Percentiles rank a stretch among this genome's conserved stretches.
phyloP scores from a whole-genome alignment of 208 protist genomes.

The Zelonia costaricensis region DNA sequence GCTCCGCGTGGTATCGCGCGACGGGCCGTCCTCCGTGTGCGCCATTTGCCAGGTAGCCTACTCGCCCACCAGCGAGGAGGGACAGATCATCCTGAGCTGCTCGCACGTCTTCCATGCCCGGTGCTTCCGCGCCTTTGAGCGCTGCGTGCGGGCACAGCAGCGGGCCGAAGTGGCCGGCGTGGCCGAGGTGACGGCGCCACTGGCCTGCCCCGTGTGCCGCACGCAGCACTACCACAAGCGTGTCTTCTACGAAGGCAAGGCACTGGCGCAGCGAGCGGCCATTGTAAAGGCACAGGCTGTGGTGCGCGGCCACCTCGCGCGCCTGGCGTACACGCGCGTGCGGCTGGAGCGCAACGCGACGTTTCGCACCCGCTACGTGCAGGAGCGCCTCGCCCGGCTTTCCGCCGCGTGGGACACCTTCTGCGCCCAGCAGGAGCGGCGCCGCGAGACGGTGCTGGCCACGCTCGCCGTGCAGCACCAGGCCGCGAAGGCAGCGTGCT shows the following conservation, averaged over 20 bases:
- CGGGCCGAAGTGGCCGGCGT: conserved; percentile 31
- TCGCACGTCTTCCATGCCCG: conserved; percentile 86
- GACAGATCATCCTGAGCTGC: conserved; percentile 84
- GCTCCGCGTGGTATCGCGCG: not conserved
- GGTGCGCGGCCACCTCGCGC: conserved; percentile 61
- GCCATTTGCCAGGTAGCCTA: conserved; percentile 83
- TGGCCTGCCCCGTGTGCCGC: conserved; percentile 84
- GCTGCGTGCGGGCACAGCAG: conserved; percentile 54
- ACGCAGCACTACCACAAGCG: conserved; percentile 83
- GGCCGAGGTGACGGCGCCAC: conserved; percentile 25
- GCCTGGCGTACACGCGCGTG: conserved; percentile 54
- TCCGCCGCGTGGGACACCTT: conserved; percentile 61
- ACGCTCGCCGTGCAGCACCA: conserved; percentile 51
- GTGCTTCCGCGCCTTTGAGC: conserved; percentile 87
- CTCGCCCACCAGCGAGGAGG: conserved; percentile 49
- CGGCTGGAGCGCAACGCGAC: conserved; percentile 46
- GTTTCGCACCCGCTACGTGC: conserved; percentile 70
- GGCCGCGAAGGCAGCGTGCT: conserved; percentile 48
- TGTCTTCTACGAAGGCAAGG: conserved; percentile 78
- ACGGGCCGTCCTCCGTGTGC: conserved; percentile 32
- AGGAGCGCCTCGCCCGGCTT: conserved; percentile 53
- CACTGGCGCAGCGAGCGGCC: conserved; percentile 74
- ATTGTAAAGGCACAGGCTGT: conserved; percentile 74
- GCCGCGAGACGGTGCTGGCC: conserved; percentile 36
- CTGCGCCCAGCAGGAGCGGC: conserved; percentile 37